phyloP scores from a whole-genome alignment of 106 monocot species.

The Xerophyta viscosa region DNA sequence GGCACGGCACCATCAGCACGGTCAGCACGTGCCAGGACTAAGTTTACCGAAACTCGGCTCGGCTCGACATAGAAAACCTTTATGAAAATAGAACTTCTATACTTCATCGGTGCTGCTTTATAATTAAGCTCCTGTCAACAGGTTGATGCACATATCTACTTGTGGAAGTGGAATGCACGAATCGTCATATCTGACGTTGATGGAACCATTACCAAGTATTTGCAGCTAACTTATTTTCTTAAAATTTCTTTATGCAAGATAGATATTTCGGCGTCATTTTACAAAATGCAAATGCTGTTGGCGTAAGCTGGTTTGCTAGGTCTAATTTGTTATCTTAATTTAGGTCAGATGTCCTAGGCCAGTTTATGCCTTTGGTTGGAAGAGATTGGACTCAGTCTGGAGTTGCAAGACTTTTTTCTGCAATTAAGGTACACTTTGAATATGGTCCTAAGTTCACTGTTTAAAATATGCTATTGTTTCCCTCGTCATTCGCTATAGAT shows the following conservation, averaged over 20 bases:
- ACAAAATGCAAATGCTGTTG: too few species aligned
- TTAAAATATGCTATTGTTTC: too few species aligned
- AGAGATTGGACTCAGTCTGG: conserved; percentile 99
- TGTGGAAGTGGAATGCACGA: conserved; percentile 98
- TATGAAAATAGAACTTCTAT: too few species aligned
- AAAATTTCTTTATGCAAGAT: too few species aligned
- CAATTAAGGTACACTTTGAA: conserved; percentile 98
- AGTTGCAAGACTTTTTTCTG: conserved; percentile 86
- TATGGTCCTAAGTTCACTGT: background rate
- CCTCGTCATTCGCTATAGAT: too few species aligned
- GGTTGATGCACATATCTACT: conserved; percentile 93
- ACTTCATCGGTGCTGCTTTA: conserved; percentile 8
- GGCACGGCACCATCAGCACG: too few species aligned
- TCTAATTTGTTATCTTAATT: too few species aligned
- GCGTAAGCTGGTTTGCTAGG: too few species aligned
- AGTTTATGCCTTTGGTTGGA: conserved; percentile 98
- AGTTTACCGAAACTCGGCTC: too few species aligned
- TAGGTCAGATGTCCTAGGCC: conserved; percentile 97
- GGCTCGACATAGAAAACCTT: background rate
- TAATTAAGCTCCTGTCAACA: conserved; percentile 16
- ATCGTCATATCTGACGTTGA: conserved; percentile 99
- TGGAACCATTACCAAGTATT: conserved; percentile 94
- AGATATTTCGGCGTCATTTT: too few species aligned
- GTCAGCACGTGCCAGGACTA: too few species aligned
- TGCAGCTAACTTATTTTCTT: background rate